Conservation (phyloP, 768 basidiomycete genomes). For the Hygrophoropsis aurantiaca region DNA sequence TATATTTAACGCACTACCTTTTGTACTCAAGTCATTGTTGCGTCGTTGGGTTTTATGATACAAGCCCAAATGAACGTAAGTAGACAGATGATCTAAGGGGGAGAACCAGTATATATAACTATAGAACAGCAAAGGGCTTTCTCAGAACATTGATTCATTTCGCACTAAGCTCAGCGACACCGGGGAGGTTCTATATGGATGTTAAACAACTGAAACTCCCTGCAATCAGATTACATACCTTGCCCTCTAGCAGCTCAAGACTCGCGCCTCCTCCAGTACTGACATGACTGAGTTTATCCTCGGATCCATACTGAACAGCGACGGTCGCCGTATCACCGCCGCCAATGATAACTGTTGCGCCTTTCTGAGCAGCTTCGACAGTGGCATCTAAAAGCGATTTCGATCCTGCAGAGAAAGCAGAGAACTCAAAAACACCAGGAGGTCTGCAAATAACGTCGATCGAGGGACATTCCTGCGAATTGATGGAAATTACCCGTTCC, state of each 20-base stretch:
- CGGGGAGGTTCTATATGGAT: constrained; percentile 68
- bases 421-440: constrained; percentile 97
- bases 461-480: too few relatives aligned
- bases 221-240: constrained; percentile 50
- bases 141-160: constrained; percentile 43
- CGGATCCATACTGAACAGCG: constrained; percentile 80
- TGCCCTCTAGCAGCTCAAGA: constrained; percentile 96
- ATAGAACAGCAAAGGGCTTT: too few relatives aligned
- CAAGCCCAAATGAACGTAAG: too few relatives aligned
- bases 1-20: too few relatives aligned
- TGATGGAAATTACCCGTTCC: constrained; percentile 72
- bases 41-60: too few relatives aligned
- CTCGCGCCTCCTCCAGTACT: constrained; percentile 94
- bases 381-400: constrained; percentile 79
- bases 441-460: constrained; percentile 66
- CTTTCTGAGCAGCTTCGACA: constrained; percentile 82
- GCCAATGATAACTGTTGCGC: constrained; percentile 92
- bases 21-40: too few relatives aligned
- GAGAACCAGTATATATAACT: too few relatives aligned
- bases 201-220: constrained; percentile 13
- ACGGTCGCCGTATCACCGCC: constrained; percentile 97
- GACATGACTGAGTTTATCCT: constrained; percentile 92
- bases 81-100: too few relatives aligned
- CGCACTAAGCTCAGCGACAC: constrained; percentile 87
- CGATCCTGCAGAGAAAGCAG: constrained; percentile 85